Conservation (phyloP, 768 basidiomycete species). For the Boletus rex-veris region DNA sequence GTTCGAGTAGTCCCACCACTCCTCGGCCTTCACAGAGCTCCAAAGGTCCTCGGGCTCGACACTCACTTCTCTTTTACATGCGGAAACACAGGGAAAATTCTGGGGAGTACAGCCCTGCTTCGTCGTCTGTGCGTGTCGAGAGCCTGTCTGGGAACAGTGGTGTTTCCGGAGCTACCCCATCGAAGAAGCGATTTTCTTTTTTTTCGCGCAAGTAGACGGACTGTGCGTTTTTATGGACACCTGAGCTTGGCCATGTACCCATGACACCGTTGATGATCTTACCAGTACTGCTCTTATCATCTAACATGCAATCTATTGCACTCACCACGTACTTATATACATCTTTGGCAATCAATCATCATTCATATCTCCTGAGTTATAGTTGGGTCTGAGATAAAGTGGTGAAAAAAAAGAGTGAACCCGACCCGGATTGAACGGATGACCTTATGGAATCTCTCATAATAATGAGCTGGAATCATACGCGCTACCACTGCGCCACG, state of each 20-base stretch:
- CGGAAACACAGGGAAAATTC: constrained; percentile 23
- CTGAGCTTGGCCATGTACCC: constrained; percentile 9
- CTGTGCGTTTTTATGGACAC: constrained; percentile 9
- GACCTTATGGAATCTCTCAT: constrained; percentile 38
- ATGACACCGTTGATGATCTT: constrained; percentile 17
- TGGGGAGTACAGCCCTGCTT: constrained; percentile 22
- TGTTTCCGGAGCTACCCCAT: not conserved
- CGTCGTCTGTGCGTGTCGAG: constrained; percentile 22
- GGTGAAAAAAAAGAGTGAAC: constrained; percentile 29
- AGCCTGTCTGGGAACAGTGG: constrained; percentile 9
- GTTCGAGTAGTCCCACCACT: constrained; percentile 30
- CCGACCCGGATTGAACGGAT: constrained; percentile 47
- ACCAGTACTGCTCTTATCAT: not conserved
- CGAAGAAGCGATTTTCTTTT: constrained; percentile 30
- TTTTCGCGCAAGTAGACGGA: constrained; percentile 30
- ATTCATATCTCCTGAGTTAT: constrained; percentile 4
- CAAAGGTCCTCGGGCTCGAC: constrained; percentile 24
- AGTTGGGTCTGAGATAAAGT: too few species aligned
- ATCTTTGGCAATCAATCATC: not conserved
- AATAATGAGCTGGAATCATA: constrained; percentile 35
- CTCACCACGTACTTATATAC: constrained; percentile 10
- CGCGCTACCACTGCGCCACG: constrained; percentile 40
- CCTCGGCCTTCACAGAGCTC: constrained; percentile 24
- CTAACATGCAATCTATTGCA: constrained; percentile 20
- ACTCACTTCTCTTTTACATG: constrained; percentile 32